phyloP scores from a whole-genome alignment of 495 filamentous ascomycete genomes.

The Daldinia loculata region DNA sequence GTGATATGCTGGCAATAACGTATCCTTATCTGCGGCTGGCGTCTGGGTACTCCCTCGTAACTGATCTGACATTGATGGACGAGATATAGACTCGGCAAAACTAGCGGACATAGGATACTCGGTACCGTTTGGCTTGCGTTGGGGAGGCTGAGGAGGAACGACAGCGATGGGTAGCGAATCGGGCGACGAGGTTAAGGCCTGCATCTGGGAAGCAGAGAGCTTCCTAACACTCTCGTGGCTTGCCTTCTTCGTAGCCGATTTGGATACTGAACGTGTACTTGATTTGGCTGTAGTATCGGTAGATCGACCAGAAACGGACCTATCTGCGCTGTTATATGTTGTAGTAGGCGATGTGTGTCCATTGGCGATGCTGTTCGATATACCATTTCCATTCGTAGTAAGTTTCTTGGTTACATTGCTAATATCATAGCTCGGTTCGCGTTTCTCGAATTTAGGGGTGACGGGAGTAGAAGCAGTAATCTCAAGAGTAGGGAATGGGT shows the following conservation, averaged over 20 bases:
- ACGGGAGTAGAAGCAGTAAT: conserved; percentile 32
- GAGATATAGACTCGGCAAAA: conserved; percentile 45
- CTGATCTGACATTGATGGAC: conserved; percentile 46
- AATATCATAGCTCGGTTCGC: not conserved
- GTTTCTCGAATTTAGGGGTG: conserved; percentile 17
- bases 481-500: conserved; percentile 44
- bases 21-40: conserved; percentile 8
- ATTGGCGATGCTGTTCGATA: conserved; percentile 12
- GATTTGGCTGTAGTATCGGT: conserved; percentile 24
- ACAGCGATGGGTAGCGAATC: conserved; percentile 58
- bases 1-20: conserved; percentile 5
- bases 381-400: conserved; percentile 4
- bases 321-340: conserved; percentile 2
- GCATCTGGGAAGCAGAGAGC: conserved; percentile 65
- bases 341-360: conserved; percentile 16
- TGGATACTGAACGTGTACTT: conserved; percentile 35
- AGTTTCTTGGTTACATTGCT: conserved; percentile 4
- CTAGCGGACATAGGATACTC: conserved; percentile 50
- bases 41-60: conserved; percentile 28
- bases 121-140: conserved; percentile 42
- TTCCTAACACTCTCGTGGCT: conserved; percentile 57
- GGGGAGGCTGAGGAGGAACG: conserved; percentile 35
- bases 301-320: conserved; percentile 8
- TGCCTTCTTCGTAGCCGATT: conserved; percentile 46
- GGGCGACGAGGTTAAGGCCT: conserved; percentile 62